Conservation (phyloP, 2,329 filamentous ascomycete genomes). For the Colletotrichum musae region DNA sequence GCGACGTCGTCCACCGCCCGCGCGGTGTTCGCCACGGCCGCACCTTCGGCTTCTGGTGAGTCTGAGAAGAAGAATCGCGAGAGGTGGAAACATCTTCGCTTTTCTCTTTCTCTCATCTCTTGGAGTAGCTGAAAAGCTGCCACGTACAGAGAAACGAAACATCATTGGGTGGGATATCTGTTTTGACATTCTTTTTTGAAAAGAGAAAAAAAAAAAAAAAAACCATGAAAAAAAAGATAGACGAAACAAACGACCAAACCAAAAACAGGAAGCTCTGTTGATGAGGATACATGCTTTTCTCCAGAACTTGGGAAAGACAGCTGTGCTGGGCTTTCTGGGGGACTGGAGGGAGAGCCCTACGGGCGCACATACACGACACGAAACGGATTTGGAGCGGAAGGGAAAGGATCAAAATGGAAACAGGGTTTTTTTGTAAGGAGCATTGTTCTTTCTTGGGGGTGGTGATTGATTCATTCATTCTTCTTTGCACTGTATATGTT, state of each 20-base stretch:
- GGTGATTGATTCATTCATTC: not conserved
- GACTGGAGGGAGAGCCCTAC: not conserved
- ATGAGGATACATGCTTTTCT: slow-evolving; percentile 15
- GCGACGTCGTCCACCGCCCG: slow-evolving; percentile 15
- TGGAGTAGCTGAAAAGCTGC: too few relatives aligned
- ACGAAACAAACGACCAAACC: not conserved
- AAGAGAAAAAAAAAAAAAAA: not conserved
- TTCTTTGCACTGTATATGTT: slow-evolving; percentile 28
- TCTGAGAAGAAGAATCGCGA: not conserved
- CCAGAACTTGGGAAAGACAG: slow-evolving; percentile 11
- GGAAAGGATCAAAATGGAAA: not conserved
- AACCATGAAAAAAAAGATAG: not conserved
- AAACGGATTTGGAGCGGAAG: not conserved
- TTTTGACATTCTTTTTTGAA: too few relatives aligned
- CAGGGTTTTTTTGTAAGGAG: slow-evolving; percentile 7
- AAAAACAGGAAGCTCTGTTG: slow-evolving; percentile 2
- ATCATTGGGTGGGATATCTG: not conserved
- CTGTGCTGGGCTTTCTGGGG: slow-evolving; percentile 25
- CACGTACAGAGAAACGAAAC: not conserved
- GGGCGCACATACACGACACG: too few relatives aligned
- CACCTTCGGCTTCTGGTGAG: slow-evolving; percentile 24
- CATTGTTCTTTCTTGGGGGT: slow-evolving; percentile 7
- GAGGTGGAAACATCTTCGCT: too few relatives aligned
- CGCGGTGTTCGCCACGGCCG: slow-evolving; percentile 21
- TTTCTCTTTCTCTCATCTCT: too few relatives aligned